Conservation (phyloP, 352 stramenopile genomes). For the Phytopythium boreale region DNA sequence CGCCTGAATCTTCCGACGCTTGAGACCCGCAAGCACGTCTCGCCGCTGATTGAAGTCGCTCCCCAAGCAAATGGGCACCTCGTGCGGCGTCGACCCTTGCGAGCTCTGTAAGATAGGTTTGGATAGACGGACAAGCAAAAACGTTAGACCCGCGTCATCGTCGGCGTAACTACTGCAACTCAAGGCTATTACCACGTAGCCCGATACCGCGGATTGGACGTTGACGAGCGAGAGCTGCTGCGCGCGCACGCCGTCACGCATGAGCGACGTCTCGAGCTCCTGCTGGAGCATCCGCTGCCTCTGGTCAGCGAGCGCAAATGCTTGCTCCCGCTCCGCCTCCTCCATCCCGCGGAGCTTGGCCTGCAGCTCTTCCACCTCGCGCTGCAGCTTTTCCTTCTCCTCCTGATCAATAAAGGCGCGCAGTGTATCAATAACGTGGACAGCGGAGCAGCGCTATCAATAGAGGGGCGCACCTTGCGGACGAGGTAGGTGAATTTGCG, state of each 20-base stretch:
- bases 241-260: conserved; percentile 10
- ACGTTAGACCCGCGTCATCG: too few relatives aligned
- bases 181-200: not conserved
- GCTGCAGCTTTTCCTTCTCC: conserved; percentile 21
- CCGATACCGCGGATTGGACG: conserved; percentile 18
- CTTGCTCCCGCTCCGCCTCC: conserved; percentile 8
- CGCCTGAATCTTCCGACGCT: conserved; percentile 10
- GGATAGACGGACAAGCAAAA: not conserved
- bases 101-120: not conserved
- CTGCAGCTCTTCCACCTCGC: conserved; percentile 24
- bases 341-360: not conserved
- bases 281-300: conserved; percentile 1
- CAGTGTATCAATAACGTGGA: not conserved
- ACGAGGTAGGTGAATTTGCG: conserved; percentile 18
- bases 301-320: not conserved
- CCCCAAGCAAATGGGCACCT: conserved; percentile 39
- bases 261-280: conserved; percentile 14
- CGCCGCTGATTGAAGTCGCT: conserved; percentile 23
- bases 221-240: not conserved
- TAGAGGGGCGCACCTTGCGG: conserved; percentile 13
- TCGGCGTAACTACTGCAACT: not conserved
- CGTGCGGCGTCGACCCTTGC: conserved; percentile 14
- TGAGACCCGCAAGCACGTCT: conserved; percentile 19
- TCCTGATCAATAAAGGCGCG: conserved; percentile 12
- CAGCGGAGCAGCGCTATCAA: not conserved